Base-by-base conservation (phyloP, 2,329 filamentous ascomycete species). In the Fusarium mangiferae region DNA sequence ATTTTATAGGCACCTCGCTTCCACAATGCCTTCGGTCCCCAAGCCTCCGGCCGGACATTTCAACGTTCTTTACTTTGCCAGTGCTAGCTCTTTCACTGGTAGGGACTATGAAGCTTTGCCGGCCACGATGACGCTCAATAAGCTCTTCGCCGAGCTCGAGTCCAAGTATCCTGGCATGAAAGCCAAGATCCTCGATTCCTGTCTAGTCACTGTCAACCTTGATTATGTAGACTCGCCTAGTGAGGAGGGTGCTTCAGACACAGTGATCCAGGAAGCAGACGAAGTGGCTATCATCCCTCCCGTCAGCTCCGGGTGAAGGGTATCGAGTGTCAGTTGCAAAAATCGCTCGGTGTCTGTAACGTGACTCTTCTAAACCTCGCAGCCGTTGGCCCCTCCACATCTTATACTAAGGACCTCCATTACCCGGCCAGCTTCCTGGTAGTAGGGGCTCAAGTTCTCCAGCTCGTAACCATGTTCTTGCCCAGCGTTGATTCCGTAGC, bases 211-310 rank as follows among this genome's bases (percentile, higher is more conserved):
- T 30, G 85, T 97, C 79, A 96, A 97, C 75, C 84, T 96, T 61
- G 89, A 94, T 66, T 97, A 97, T 83, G 90, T 96, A 78, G 93
- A 96, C 79, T 77, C 94, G 17, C 85, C 88, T 17, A 85, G 85
- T 45, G 82, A 83, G 38, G 82, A 82, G 24, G 81, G 83, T 24
- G 78, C 78, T 22, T 78, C 80, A 14, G 83, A 84, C 22, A 75
- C 85, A 33, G 80, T 89, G 63, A 92, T 97, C 65, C 83, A 90
- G 58, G 90, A 90, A 71, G 93, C 92, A 35, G 94, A 97, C 79
- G 94, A 97, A 84, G 93, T 97, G 62, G 94, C 93, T 46, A 92
- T 97, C 41, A 96, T 97, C 65, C 94, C 94, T 39, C 94, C 94
- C 15, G 94, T 97, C 74, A 97, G 94, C 85, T 95, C 94, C 42